Evolutionary conservation across 2,329 filamentous ascomycete species (phyloP).

Genomic region (Epicoccum sorghinum): DNA sequence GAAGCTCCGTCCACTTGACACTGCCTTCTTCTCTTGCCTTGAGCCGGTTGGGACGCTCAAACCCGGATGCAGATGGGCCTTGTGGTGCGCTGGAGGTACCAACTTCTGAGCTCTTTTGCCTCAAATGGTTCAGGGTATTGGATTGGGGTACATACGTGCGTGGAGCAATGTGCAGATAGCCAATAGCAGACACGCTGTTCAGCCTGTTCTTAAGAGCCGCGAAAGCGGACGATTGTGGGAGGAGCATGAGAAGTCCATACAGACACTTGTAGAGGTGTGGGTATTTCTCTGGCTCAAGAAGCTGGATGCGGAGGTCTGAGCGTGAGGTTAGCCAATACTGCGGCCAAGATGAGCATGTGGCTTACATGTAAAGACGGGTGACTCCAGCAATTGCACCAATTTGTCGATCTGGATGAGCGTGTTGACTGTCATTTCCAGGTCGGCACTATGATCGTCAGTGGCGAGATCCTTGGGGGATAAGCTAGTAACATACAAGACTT

Average conservation of each 20-base stretch:
- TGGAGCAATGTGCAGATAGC: constrained; percentile 84
- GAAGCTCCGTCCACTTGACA: constrained; percentile 88
- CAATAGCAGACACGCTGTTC: constrained; percentile 96
- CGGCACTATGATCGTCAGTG: constrained; percentile 67
- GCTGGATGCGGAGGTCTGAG: constrained; percentile 86
- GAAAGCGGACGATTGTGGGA: constrained; percentile 98
- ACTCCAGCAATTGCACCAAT: constrained; percentile 93
- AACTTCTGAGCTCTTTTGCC: constrained; percentile 51
- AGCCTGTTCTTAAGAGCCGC: constrained; percentile 94
- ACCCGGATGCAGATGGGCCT: constrained; percentile 49
- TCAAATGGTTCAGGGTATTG: constrained; percentile 47
- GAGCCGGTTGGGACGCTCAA: constrained; percentile 67
- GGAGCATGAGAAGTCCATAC: constrained; percentile 94
- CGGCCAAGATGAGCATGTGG: constrained; percentile 4
- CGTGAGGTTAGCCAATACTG: constrained; percentile 12
- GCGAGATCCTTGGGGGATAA: neutral
- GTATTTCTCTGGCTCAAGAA: constrained; percentile 93
- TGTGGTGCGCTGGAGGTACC: constrained; percentile 43
- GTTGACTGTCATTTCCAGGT: constrained; percentile 98
- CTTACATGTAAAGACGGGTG: constrained; percentile 95
- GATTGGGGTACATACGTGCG: constrained; percentile 67
- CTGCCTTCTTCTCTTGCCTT: constrained; percentile 81
- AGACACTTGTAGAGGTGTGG: constrained; percentile 97
- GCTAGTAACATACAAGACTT: constrained; percentile 77
- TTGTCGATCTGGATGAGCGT: constrained; percentile 99